These are phyloP conservation scores for Crotalaria pallida DNA, from an alignment of 306 rosid genomes.

Conservation along the genomic window DNA sequence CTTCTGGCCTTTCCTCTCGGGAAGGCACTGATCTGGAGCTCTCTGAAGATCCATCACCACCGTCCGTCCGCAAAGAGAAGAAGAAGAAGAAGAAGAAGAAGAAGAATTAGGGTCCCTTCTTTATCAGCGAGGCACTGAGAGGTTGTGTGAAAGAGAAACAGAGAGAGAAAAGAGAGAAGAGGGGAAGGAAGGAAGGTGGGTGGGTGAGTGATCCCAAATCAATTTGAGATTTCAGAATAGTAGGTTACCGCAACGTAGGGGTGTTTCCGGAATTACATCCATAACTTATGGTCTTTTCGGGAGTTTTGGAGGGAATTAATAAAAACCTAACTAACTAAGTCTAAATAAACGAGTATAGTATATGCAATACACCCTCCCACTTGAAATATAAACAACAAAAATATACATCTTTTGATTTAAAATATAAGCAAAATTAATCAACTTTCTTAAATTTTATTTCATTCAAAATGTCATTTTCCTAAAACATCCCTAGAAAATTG, in stretches of 20 bases:
- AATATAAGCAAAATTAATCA: too few species aligned
- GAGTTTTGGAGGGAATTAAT: too few species aligned
- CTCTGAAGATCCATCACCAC: conserved; percentile 69
- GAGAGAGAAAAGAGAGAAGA: background rate
- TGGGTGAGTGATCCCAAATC: conserved; percentile 28
- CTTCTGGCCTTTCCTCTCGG: conserved; percentile 82
- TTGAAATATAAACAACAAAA: too few species aligned
- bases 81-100: background rate
- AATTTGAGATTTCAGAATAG: conserved; percentile 29
- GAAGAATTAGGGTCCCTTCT: background rate
- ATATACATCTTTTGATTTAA: too few species aligned
- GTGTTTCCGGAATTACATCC: conserved; percentile 15
- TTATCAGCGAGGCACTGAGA: background rate
- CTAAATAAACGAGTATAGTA: too few species aligned
- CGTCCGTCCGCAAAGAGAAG: background rate
- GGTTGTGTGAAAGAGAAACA: background rate
- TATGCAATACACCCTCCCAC: too few species aligned
- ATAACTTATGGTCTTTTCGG: too few species aligned
- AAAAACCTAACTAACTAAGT: too few species aligned
- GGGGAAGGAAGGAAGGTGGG: background rate
- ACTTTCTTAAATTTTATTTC: too few species aligned
- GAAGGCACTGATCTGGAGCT: conserved; percentile 49
- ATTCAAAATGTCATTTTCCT: too few species aligned
- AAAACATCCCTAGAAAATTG: too few species aligned
- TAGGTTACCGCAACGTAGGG: conserved; percentile 29